Evolutionary conservation across 2,329 filamentous ascomycete species (phyloP), one percentile per base, ranked within the genome.

Genomic region (Simplicillium aogashimaense): DNA sequence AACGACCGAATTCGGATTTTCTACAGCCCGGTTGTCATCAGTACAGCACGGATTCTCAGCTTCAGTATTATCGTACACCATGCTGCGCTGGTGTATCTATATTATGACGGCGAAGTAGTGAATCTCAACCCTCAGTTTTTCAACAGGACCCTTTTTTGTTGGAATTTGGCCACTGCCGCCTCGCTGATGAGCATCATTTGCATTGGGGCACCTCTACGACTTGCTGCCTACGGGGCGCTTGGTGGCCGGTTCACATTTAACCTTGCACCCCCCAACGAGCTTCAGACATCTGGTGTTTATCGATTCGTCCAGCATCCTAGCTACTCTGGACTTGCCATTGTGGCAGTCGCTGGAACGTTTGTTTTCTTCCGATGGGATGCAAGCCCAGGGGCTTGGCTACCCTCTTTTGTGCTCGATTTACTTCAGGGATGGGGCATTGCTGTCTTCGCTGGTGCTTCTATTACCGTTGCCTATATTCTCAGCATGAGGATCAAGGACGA

Each of bases 301-400:
- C 12, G 15, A 12, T 32, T 7, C 11, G 15, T 32, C 7, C 30
- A 32, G 30, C 30, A 32, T 15, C 30, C 30, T 12, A 32, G 30
- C 30, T 32, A 32, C 15, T n/a, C 30, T 12, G 30, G 30, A 13
- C 12, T 32, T n/a, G 15, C 13, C 15, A 32, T 32, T 15, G 30
- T 32, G 13, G 30, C 30, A 5, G 13, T 32, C 13, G 30, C 30
- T 15, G 30, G 13, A 6, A 13, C 15, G 5, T 13, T 15, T 15
- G 13, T 32, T 5, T 32, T 32, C 15, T n/a, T 32, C 11, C 12
- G 30, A 12, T 32, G 30, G 30, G 30, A 32, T 32, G 30, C 30
- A 7, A 32, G 30, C 15, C 13, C 15, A 6, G 30, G 30, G 55
- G 2, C 30, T 58, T 0, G 57, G 55, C 11, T 72, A 67, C 42